Percentiles rank a stretch among this genome's conserved stretches.
phyloP scores from a whole-genome alignment of 306 rosid genomes.

The Dryas alaskensis region DNA sequence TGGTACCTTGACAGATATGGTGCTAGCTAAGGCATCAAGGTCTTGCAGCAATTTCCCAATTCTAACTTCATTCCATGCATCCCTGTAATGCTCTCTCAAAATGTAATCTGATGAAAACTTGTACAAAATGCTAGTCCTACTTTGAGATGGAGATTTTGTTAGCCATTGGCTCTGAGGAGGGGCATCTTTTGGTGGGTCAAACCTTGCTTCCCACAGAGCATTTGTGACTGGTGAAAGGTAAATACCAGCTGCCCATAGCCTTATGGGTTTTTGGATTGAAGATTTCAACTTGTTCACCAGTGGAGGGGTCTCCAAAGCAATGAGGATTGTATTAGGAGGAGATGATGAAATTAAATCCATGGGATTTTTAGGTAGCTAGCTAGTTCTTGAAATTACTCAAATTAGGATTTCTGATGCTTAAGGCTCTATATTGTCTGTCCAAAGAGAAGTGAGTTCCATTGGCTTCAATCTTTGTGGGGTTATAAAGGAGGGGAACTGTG shows the following conservation, averaged over 20 bases:
- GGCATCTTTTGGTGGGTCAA: slow-evolving; percentile 79
- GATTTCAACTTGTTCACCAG: too few species aligned
- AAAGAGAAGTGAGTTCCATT: too few species aligned
- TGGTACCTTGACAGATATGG: slow-evolving; percentile 76
- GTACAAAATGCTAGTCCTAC: slow-evolving; percentile 66
- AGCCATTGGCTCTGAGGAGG: slow-evolving; percentile 85
- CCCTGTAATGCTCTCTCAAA: slow-evolving; percentile 84
- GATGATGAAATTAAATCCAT: too few species aligned
- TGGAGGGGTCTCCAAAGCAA: too few species aligned
- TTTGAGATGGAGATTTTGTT: slow-evolving; percentile 74
- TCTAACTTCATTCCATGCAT: slow-evolving; percentile 91
- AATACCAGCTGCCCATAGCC: slow-evolving; percentile 80
- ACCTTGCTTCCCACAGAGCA: slow-evolving; percentile 87
- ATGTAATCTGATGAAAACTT: slow-evolving; percentile 73
- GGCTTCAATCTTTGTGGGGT: too few species aligned
- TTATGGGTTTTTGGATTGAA: slow-evolving; percentile 52
- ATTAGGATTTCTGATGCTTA: too few species aligned
- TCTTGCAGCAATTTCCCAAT: slow-evolving; percentile 90
- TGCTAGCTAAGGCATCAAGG: slow-evolving; percentile 93
- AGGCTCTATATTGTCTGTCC: too few species aligned
- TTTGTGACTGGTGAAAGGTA: slow-evolving; percentile 94
- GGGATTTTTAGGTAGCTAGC: too few species aligned
- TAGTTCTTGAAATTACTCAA: too few species aligned
- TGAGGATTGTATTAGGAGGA: too few species aligned
- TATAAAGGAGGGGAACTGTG: too few species aligned